Evolutionary conservation across 2,329 filamentous ascomycete species (phyloP).

Genomic region (Fusarium incarnatum): DNA sequence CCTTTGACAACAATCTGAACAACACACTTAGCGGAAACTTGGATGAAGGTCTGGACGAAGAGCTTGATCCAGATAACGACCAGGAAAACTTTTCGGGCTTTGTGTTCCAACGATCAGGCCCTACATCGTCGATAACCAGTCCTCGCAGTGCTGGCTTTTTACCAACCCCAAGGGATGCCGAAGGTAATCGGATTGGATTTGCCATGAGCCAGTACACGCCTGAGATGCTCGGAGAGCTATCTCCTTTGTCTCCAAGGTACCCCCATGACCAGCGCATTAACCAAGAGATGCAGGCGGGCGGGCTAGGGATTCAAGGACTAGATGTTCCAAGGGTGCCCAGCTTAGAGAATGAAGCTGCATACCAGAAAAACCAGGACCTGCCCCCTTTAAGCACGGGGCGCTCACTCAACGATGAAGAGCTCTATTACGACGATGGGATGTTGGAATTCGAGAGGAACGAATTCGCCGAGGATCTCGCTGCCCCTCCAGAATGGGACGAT

Average conservation of each 20-base stretch:
- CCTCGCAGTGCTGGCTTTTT: constrained; percentile 61
- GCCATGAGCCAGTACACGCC: constrained; percentile 63
- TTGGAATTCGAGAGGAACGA: constrained; percentile 59
- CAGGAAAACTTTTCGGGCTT: constrained; percentile 72
- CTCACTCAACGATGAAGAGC: constrained; percentile 64
- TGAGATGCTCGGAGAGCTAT: constrained; percentile 27
- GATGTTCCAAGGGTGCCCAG: constrained; percentile 33
- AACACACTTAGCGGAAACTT: constrained; percentile 15
- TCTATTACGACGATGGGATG: constrained; percentile 77
- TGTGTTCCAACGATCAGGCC: constrained; percentile 66
- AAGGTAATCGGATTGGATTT: constrained; percentile 68
- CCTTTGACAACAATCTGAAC: constrained; percentile 40
- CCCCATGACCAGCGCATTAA: constrained; percentile 19
- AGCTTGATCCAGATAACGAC: constrained; percentile 45
- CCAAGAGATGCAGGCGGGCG: constrained; percentile 46
- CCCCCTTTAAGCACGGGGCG: constrained; percentile 19
- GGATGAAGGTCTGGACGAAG: constrained; percentile 45
- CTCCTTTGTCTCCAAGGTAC: constrained; percentile 29
- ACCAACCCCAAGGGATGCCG: constrained; percentile 66
- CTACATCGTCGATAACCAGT: constrained; percentile 62
- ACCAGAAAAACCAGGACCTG: constrained; percentile 40
- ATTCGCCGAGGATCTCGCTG: constrained; percentile 60
- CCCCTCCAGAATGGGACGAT: constrained; percentile 59
- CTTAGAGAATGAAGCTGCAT: constrained; percentile 38
- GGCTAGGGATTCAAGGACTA: constrained; percentile 59